These are phyloP conservation scores for Fabrea salina DNA, from an alignment of 169 alveolate genomes.

Conservation along the genomic window DNA sequence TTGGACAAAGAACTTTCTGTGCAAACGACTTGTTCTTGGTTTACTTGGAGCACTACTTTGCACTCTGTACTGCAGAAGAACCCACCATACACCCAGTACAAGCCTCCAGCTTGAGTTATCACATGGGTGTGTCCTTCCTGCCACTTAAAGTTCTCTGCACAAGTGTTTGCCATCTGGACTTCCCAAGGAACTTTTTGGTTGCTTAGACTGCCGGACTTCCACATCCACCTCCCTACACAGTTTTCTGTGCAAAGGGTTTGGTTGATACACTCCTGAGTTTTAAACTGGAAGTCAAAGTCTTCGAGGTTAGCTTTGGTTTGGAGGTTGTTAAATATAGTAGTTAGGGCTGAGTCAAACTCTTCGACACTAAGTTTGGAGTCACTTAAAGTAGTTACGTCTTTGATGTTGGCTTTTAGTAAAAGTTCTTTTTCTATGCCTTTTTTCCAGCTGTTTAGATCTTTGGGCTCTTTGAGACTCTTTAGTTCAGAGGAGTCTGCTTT, in stretches of 20 bases:
- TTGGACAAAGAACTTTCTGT: conserved; percentile 68
- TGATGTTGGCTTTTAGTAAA: too few relatives aligned
- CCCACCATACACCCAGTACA: conserved; percentile 71
- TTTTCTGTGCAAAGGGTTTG: conserved; percentile 70
- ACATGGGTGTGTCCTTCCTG: conserved; percentile 54
- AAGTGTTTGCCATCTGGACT: conserved; percentile 64
- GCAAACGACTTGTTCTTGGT: conserved; percentile 36
- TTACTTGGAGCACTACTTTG: conserved; percentile 68
- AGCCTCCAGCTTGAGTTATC: conserved; percentile 66
- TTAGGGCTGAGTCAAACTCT: too few relatives aligned
- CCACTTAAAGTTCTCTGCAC: conserved; percentile 78
- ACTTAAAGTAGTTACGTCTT: too few relatives aligned
- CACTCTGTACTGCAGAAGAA: conserved; percentile 77
- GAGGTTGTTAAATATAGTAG: too few relatives aligned
- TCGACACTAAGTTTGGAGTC: too few relatives aligned
- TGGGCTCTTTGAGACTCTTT: too few relatives aligned
- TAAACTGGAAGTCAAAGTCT: too few relatives aligned
- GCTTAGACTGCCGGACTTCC: conserved; percentile 68
- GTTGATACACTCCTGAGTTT: conserved; percentile 61
- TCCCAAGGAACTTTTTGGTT: conserved; percentile 76
- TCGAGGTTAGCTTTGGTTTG: too few relatives aligned
- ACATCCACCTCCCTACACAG: conserved; percentile 74
- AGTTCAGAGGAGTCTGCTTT: too few relatives aligned
- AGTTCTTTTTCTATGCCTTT: too few relatives aligned
- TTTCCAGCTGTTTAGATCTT: too few relatives aligned